Evolutionary conservation across 1,284 basidiomycete species (phyloP), one percentile per base, ranked within the genome.

Genomic region (Moniliophthora roreri): DNA sequence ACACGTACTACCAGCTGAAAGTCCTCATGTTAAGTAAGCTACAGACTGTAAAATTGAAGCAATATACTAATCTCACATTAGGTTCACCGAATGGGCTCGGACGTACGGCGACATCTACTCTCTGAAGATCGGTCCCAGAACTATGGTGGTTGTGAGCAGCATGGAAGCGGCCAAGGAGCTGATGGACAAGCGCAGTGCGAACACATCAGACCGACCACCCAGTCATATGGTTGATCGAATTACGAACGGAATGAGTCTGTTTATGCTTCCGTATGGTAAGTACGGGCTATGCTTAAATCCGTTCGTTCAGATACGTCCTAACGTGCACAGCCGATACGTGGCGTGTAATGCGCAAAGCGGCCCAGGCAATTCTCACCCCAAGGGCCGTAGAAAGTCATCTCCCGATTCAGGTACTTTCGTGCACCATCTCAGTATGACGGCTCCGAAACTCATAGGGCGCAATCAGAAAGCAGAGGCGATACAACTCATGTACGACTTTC

Each of bases 91-190:
- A 48, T 66, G 63, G 66, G 62, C 65, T 10, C 57, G 56, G 13
- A 24, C 53, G 45, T 67, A 66, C 36, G 66, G 66, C 10, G 63
- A 60, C 7, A 60, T 67, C 13, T 65, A 62, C 52, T 64, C 60
- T 24, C 48, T 68, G 40, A 69, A 67, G 49, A 46, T 68, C 18
- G 60, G 58, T 6, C 52, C 58, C 37, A 57, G 55, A 10, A 65
- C 62, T 0, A 55, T 59, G 13, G 58, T 69, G 24, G 61, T 68
- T 11, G 35, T 69, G 7, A 60, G 61, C 32, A 60, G 60, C 36
- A 52, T 63, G 7, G 38, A 57, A n/a, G 56, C 63, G 23, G 62
- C 64, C 40, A 61, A 60, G 40, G 64, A 65, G 41, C 51, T 68
- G 39, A 50, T 64, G 50, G 63, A 66, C 52, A 62, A 63, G 50